phyloP scores from a whole-genome alignment of 2,329 filamentous ascomycete genomes.

The Clonostachys byssicola region DNA sequence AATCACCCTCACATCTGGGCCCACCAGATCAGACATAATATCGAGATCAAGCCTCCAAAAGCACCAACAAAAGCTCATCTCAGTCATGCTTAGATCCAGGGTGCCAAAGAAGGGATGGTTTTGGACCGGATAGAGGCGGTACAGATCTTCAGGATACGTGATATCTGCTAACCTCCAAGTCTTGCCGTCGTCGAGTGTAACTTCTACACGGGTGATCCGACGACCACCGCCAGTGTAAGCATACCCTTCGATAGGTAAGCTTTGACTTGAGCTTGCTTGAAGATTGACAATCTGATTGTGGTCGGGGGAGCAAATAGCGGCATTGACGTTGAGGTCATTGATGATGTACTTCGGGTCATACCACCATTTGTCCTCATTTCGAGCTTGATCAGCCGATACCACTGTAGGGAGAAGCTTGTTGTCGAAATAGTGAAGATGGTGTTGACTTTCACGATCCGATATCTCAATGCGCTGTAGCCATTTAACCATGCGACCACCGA shows the following conservation, averaged over 20 bases:
- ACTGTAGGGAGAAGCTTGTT: conserved; percentile 42
- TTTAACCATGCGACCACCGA: conserved; percentile 39
- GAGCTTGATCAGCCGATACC: background rate
- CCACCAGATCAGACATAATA: background rate
- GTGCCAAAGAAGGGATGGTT: background rate
- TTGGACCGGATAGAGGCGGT: background rate
- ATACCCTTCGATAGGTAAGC: background rate
- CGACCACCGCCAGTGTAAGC: background rate
- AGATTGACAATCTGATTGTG: background rate
- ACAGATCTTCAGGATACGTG: background rate
- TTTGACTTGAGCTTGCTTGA: background rate
- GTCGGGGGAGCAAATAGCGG: background rate
- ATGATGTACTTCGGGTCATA: background rate
- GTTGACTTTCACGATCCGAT: conserved; percentile 34
- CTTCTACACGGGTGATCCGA: background rate
- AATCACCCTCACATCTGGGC: background rate
- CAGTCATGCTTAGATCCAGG: background rate
- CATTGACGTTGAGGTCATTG: background rate
- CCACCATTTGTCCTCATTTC: background rate
- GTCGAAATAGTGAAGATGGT: conserved; percentile 44
- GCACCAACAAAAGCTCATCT: background rate
- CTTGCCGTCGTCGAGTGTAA: background rate
- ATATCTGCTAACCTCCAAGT: background rate
- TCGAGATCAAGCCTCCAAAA: background rate
- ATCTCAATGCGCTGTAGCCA: conserved; percentile 38